phyloP scores from a whole-genome alignment of 306 rosid genomes.

The Pyrus bretschneideri region DNA sequence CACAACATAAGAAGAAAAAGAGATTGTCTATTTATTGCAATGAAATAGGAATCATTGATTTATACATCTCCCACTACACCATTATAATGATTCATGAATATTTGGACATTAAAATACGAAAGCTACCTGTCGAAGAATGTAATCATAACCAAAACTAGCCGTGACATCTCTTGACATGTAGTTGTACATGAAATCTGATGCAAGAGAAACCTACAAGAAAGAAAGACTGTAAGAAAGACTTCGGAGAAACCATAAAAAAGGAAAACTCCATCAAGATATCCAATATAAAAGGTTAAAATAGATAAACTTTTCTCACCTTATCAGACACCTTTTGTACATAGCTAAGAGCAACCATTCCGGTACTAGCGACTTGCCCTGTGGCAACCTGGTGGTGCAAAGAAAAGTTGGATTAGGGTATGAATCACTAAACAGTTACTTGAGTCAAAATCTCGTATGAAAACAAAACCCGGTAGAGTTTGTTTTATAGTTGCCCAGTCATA shows the following conservation, averaged over 20 bases:
- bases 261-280: background rate
- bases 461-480: background rate
- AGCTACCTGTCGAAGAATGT: constrained; percentile 84
- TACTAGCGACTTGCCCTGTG: constrained; percentile 92
- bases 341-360: constrained; percentile 88
- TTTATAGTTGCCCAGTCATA: background rate
- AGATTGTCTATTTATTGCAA: background rate
- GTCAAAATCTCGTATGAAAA: background rate
- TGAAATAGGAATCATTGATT: too few relatives aligned
- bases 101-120: background rate
- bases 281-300: background rate
- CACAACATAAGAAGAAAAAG: background rate
- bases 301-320: constrained; percentile 53
- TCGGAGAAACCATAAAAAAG: background rate
- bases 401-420: background rate
- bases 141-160: constrained; percentile 84
- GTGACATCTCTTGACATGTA: constrained; percentile 87
- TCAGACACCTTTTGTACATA: constrained; percentile 95
- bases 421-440: background rate
- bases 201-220: constrained; percentile 71
- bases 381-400: constrained; percentile 58
- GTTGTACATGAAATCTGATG: constrained; percentile 86
- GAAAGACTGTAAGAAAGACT: background rate
- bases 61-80: background rate
- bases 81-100: constrained; percentile 3